Evolutionary conservation across 306 rosid species (phyloP), one percentile per base, ranked within the genome.

Genomic region (Pyrus betulifolia): DNA sequence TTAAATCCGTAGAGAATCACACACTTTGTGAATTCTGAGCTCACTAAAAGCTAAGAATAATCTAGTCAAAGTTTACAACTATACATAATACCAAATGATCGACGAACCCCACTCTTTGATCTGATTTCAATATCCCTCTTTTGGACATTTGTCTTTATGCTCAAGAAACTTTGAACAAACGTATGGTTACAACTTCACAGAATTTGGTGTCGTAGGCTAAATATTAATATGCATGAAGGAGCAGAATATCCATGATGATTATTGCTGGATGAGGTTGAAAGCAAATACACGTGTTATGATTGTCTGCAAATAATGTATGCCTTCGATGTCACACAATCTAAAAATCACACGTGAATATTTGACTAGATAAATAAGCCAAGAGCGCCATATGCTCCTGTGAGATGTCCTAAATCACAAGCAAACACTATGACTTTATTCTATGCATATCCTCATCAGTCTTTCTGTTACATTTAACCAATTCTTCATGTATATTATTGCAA

Each of bases 1-100:
- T 58, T 52, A 57, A 55, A 45, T 23, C 27, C 63, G 31, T 18
- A 61, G 15, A 72, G 79, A 72, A 84, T 80, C 81, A 40, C 42
- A 31, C 67, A n/a, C 65, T 52, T 42, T 25, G 3, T 42, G 69
- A 42, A 38, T 38, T 59, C n/a, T 58, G 71, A 77, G 79, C 69
- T 2, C 23, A 31, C 77, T 11, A 80, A 77, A 80, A 70, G 79
- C 77, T 68, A 80, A 74, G 21, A 27, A 54, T 45, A 35, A 54
- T 45, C 64, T 69, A 74, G 87, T 84, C 87, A 84, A 69, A 84
- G 38, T 84, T 73, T 45, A 62, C 82, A 46, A 73, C 84, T 77
- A 33, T 19, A 62, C 33, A 72, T 42, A 42, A 25, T 38, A 44
- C 55, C 23, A n/a, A 66, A 58, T 67, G 67, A 54, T 38, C 23